Evolutionary conservation across 164 flowering plant genomes (phyloP), one percentile per base, ranked within the genome.

Genomic region (Chimonanthus praecox): DNA sequence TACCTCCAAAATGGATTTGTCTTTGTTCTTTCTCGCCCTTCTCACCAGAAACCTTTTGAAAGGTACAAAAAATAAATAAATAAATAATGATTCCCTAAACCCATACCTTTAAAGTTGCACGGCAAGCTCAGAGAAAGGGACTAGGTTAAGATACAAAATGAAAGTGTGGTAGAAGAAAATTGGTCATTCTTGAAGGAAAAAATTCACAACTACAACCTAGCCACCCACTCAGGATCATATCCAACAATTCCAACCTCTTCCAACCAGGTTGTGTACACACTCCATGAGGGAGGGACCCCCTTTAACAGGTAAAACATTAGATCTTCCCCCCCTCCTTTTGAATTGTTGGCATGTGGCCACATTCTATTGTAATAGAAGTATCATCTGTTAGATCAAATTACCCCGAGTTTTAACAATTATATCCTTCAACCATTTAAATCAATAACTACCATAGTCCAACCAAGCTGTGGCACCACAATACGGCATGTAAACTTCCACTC

Each of bases 1-100:
- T 87, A 48, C 98, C 98, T 67, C 83, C 80, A 75, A 94, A 75
- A 73, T 85, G 93, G 69, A 94, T 85, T 60, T 85, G 90, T 80
- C 98, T 86, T 62, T 85, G 92, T 44, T 84, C 85, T 72, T 86
- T 85, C 77, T 85, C 91, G 79, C 96, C 97, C 81, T 80, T 92
- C 48, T 84, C 91, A 67, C 97, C 97, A 79, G 79, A 73, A 46
- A 94, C 95, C 97, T 93, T 77, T 47, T 79, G 70, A 73, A 75
- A 64, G 13, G 64, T 4, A 49, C 46, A 6, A 7, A 44, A 2
- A 46, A 67, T 61, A 62, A 18, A 2, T 8, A 43, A 58, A 49
- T 50, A 10, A 51, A 45, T 6, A 21, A 43, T 7, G 9, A 49
- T 33, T 10, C 47, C 5, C 3, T 20, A 63, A 49, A 16, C 63